Conservation (phyloP, 2,329 filamentous ascomycete species). For the Colletotrichum shisoi region DNA sequence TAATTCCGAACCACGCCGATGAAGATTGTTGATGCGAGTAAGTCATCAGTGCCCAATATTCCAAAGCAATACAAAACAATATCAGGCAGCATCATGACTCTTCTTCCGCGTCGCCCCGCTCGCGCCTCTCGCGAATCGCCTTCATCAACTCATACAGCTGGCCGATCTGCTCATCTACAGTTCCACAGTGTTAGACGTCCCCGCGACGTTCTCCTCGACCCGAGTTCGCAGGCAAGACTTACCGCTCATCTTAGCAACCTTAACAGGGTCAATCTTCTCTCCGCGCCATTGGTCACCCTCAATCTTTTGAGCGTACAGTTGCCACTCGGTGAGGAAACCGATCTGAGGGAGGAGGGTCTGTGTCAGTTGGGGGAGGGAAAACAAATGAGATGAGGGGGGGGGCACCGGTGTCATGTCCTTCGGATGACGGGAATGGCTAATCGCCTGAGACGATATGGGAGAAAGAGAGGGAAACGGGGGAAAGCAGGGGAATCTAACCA, state of each 20-base stretch:
- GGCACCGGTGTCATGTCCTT: not conserved
- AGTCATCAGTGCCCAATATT: not conserved
- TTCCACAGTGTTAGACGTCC: not conserved
- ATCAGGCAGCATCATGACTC: constrained; percentile 40
- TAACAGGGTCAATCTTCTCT: constrained; percentile 81
- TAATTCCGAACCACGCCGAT: not conserved
- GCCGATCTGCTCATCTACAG: constrained; percentile 84
- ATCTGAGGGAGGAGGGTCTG: constrained; percentile 63
- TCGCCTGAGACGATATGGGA: not conserved
- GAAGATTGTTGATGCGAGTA: not conserved
- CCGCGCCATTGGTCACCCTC: constrained; percentile 88
- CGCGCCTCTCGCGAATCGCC: constrained; percentile 66
- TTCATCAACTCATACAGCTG: constrained; percentile 96
- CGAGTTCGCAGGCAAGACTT: constrained; percentile 46
- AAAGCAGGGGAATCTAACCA: constrained; percentile 64
- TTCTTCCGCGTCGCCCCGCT: constrained; percentile 42
- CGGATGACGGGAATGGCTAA: not conserved
- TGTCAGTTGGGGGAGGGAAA: not conserved
- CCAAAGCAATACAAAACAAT: not conserved
- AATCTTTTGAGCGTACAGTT: constrained; percentile 89
- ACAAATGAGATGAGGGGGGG: too few relatives aligned
- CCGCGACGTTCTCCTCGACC: not conserved
- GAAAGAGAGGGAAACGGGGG: not conserved
- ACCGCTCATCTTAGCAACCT: constrained; percentile 96
- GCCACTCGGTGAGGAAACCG: constrained; percentile 96